phyloP scores from a whole-genome alignment of 225 moss, liverwort and hornwort genomes.

The Climacium dendroides region DNA sequence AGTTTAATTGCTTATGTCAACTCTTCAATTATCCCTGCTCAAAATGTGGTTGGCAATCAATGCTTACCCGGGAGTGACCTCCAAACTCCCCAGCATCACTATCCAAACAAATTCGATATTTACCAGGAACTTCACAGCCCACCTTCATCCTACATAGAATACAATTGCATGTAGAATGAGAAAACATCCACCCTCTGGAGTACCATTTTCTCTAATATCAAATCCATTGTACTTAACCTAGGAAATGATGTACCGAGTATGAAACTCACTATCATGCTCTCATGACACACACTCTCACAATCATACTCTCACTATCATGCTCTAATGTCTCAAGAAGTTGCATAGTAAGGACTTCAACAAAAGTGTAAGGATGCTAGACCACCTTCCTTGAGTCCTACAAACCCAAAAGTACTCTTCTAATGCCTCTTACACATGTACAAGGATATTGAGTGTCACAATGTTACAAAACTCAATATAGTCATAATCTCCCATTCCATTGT shows the following conservation, averaged over 20 bases:
- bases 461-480: not conserved
- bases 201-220: not conserved
- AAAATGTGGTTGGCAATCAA: not conserved
- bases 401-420: not conserved
- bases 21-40: not conserved
- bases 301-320: not conserved
- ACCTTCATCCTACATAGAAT: conserved; percentile 58
- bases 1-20: not conserved
- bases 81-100: conserved; percentile 68
- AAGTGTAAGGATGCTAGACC: not conserved
- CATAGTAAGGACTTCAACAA: not conserved
- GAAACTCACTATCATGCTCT: not conserved
- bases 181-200: not conserved
- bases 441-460: not conserved
- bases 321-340: not conserved
- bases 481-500: not conserved
- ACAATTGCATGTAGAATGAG: not conserved
- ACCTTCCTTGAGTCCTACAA: not conserved
- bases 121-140: conserved; percentile 83
- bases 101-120: conserved; percentile 75
- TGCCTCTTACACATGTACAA: not conserved
- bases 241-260: not conserved
- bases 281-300: not conserved
- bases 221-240: not conserved
- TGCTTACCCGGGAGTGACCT: conserved; percentile 63